Conservation (phyloP, 2,329 filamentous ascomycete genomes). For the Diplodia sapinea region DNA sequence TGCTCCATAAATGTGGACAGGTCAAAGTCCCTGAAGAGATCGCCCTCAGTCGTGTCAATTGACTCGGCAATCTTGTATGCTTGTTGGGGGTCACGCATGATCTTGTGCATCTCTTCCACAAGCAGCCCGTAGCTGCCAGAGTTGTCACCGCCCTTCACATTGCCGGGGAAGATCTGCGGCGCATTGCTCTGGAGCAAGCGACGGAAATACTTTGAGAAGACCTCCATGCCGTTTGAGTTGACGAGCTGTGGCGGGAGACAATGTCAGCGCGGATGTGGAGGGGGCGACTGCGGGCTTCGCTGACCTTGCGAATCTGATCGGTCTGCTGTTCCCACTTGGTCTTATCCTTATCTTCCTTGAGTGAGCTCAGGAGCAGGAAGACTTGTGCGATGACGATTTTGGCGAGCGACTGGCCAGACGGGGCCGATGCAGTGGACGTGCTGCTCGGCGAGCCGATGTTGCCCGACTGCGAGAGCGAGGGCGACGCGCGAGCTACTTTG, state of each 20-base stretch:
- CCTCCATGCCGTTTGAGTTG: slow-evolving; percentile 99
- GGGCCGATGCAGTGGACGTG: slow-evolving; percentile 51
- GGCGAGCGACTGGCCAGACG: slow-evolving; percentile 63
- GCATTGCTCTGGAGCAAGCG: slow-evolving; percentile 92
- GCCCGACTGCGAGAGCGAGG: slow-evolving; percentile 62
- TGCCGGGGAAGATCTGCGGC: slow-evolving; percentile 83
- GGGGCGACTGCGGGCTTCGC: slow-evolving; percentile 36
- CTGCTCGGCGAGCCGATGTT: slow-evolving; percentile 61
- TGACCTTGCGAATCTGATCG: slow-evolving; percentile 89
- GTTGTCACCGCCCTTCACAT: slow-evolving; percentile 74
- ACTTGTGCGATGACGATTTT: slow-evolving; percentile 97
- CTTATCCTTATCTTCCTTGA: slow-evolving; percentile 95
- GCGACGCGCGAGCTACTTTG: slow-evolving; percentile 65
- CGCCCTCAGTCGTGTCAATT: slow-evolving; percentile 86
- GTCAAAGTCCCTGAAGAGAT: slow-evolving; percentile 95
- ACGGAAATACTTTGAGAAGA: slow-evolving; percentile 94
- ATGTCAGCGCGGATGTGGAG: slow-evolving; percentile 35
- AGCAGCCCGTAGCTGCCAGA: slow-evolving; percentile 84
- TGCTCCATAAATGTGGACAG: slow-evolving; percentile 95
- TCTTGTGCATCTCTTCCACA: slow-evolving; percentile 82
- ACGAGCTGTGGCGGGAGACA: slow-evolving; percentile 68
- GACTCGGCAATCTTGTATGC: slow-evolving; percentile 91
- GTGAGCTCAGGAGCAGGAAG: slow-evolving; percentile 88
- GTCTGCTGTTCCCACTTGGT: slow-evolving; percentile 91
- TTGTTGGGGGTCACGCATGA: slow-evolving; percentile 79